Evolutionary conservation across 805 yeast species (phyloP).

Genomic region (Spathaspora girioi): DNA sequence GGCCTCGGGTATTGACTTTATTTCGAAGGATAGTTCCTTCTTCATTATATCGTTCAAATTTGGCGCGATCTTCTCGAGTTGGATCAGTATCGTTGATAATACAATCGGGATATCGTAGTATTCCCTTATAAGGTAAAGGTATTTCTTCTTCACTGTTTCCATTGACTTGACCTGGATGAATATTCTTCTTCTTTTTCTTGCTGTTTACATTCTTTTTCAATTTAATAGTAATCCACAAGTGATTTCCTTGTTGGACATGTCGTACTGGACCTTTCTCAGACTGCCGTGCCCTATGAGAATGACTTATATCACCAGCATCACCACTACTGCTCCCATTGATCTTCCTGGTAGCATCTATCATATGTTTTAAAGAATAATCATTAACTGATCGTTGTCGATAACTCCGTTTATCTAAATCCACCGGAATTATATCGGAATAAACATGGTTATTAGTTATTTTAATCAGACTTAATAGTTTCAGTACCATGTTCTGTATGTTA

Average conservation of each 20-base stretch:
- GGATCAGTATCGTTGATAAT: conserved; percentile 64
- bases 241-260: neutral
- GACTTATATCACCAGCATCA: neutral
- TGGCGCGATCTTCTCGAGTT: conserved; percentile 42
- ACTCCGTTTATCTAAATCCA: conserved; percentile 18
- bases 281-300: neutral
- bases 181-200: neutral
- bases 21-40: conserved; percentile 35
- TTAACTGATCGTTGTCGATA: conserved; percentile 14
- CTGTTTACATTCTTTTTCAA: too few species aligned
- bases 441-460: conserved; percentile 27
- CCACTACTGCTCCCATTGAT: neutral
- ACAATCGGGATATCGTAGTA: conserved; percentile 55
- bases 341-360: conserved; percentile 15
- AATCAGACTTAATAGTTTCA: conserved; percentile 22
- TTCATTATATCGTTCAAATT: conserved; percentile 41
- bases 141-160: neutral
- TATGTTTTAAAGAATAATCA: conserved; percentile 16
- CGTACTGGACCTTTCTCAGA: neutral
- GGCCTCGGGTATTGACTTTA: neutral
- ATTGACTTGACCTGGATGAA: too few species aligned
- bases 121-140: conserved; percentile 61
- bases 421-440: conserved; percentile 18
- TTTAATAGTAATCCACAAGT: neutral
- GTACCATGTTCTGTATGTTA: conserved; percentile 15